Evolutionary conservation across 345 rosid species (phyloP), one percentile per base, ranked within the genome.

Genomic region (Populus davidiana): DNA sequence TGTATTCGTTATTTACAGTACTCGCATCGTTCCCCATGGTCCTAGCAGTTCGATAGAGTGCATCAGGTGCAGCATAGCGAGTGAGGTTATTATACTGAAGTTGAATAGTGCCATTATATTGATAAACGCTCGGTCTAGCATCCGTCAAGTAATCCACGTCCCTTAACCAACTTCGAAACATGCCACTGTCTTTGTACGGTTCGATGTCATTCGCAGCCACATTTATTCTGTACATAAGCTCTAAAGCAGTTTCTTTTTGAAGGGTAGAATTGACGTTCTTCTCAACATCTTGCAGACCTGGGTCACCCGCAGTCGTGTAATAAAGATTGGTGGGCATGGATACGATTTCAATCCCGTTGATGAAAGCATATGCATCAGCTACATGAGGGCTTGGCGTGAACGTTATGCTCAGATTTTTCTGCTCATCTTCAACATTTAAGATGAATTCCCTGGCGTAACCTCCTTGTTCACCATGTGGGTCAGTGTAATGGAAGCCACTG

Each of bases 321-420:
- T 83, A 83, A 8, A 85, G 86, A 54, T 31, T 4, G n/a, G 25
- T 13, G 0, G 89, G 87, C 81, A 85, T 79, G n/a, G 87, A 84
- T 29, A 86, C 80, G 16, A 86, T 38, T 71, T 86, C 86, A 5
- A 86, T 78, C 25, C 84, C 87, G 31, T 84, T 86, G 73, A 86
- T 70, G 31, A 86, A 78, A 29, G 84, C 86, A 23, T 69, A 82
- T 5, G 89, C 41, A 8, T 70, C 44, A 18, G 81, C 54, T 7
- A 47, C 61, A 7, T 31, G 66, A 0, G 50, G 14, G 14, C 50
- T 80, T 0, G 90, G 89, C 11, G 7, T 69, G 77, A 90, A 86
- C 0, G 82, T 81, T 35, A 90, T 43, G 54, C 73, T 84, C 36
- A 89, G 54, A 7, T n/a, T 25, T 9, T 41, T 41, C 67, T 68